Evolutionary conservation across 2,329 filamentous ascomycete genomes (phyloP), one percentile per base, ranked within the genome.

Genomic region (Trichoderma koningii): DNA sequence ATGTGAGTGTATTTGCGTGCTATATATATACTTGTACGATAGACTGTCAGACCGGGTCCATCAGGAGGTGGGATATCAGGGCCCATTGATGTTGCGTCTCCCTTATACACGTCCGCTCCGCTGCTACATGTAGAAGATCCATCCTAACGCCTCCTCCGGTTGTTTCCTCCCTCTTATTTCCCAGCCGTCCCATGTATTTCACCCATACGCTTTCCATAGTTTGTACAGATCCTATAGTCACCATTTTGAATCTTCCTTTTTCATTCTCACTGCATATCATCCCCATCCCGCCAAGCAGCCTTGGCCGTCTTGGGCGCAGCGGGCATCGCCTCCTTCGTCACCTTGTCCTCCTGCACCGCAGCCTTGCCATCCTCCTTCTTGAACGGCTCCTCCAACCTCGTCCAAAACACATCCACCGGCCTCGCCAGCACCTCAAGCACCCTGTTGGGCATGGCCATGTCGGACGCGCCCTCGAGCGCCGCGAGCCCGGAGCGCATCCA

Each of bases 401-500:
- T 78, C 76, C 77, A 79, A 67, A 86, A 85, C 41, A 79, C 76
- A 17, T 74, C 73, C 41, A 76, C 75, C 0, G 76, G 76, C 69
- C 73, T 74, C 28, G 70, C 68, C 42, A 81, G 67, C 5, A 80
- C 72, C 41, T 75, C 76, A 48, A 69, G 68, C 44, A 73, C 71
- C 61, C 73, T 68, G 19, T 72, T 66, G 55, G 75, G 50, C 53
- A 79, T 71, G n/a, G 71, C 71, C 44, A 79, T 76, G 68, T 87
- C 84, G 15, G 79, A 75, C 66, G 81, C 78, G 67, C 76, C 76
- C 72, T 86, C 85, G 55, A 87, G 75, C 65, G 78, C 76, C 66
- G 75, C 76, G 52, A 86, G 70, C 28, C 76, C 76, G 21, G 76
- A 76, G 48, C 85, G 78, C 77, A 87, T 84, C 83, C 83, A 87